Conservation (phyloP, 2,329 filamentous ascomycete species). For the Claviceps sorghi region DNA sequence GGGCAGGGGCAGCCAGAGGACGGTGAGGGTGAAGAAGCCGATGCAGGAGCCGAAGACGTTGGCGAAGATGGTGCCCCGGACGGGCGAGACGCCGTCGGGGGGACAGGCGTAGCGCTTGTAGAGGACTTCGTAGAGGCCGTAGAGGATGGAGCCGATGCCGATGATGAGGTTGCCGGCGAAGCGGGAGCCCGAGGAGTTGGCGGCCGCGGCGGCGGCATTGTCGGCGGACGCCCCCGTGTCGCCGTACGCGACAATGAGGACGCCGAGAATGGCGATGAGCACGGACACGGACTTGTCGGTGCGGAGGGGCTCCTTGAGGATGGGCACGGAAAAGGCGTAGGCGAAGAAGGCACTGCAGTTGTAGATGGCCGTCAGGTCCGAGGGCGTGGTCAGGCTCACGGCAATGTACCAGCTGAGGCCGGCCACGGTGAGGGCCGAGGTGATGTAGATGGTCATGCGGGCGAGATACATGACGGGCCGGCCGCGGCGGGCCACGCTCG, state of each 20-base stretch:
- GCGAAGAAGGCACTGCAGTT: conserved; percentile 99
- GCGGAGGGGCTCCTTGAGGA: conserved; percentile 72
- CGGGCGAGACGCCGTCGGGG: conserved; percentile 69
- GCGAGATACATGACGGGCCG: conserved; percentile 54
- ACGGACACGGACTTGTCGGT: conserved; percentile 79
- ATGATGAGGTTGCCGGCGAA: conserved; percentile 84
- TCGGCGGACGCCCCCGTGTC: conserved; percentile 40
- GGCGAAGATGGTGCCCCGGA: conserved; percentile 90
- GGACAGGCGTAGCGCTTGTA: conserved; percentile 92
- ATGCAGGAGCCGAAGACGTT: conserved; percentile 85
- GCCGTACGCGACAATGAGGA: conserved; percentile 90
- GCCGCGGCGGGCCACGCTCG: conserved; percentile 19
- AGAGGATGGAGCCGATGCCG: conserved; percentile 76
- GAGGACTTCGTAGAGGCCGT: conserved; percentile 91
- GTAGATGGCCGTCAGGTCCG: conserved; percentile 93
- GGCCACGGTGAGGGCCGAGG: conserved; percentile 73
- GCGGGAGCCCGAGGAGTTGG: conserved; percentile 40
- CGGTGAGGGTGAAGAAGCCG: conserved; percentile 67
- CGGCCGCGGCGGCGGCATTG: conserved; percentile 22
- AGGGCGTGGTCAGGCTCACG: conserved; percentile 82
- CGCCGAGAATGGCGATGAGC: conserved; percentile 70
- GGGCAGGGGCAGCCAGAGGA: conserved; percentile 86
- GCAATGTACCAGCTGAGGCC: conserved; percentile 93
- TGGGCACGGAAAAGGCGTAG: conserved; percentile 86
- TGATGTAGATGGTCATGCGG: conserved; percentile 66